Evolutionary conservation across 768 basidiomycete species (phyloP).

Genomic region (Solioccasus polychromus): DNA sequence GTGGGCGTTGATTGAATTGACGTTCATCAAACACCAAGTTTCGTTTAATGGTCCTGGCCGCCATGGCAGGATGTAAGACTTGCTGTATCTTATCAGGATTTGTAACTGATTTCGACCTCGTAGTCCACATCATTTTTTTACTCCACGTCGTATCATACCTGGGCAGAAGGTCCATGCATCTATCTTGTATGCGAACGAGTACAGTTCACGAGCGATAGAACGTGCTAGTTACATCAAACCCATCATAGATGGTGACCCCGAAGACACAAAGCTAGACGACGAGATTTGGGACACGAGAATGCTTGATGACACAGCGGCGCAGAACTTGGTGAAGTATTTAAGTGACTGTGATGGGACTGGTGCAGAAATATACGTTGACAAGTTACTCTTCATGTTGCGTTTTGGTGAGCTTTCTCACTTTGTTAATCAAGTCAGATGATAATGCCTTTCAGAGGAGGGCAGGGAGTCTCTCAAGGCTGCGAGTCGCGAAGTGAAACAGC

Average conservation of each 20-base stretch:
- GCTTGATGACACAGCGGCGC: conserved; percentile 20
- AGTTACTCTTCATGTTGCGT: conserved; percentile 19
- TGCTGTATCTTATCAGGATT: not conserved
- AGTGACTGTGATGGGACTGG: conserved; percentile 12
- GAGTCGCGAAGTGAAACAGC: conserved; percentile 6
- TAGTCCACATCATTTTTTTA: conserved; percentile 15
- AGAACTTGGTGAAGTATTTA: conserved; percentile 10
- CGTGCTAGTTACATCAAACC: conserved; percentile 25
- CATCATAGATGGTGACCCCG: not conserved
- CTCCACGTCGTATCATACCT: conserved; percentile 27
- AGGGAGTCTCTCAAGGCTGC: conserved; percentile 18
- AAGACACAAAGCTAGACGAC: conserved; percentile 5
- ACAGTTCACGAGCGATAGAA: conserved; percentile 14
- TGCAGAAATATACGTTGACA: conserved; percentile 17
- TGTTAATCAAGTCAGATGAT: not conserved
- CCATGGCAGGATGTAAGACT: conserved; percentile 14
- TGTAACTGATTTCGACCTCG: not conserved
- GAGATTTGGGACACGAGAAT: conserved; percentile 20
- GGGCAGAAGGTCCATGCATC: conserved; percentile 27
- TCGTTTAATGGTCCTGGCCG: conserved; percentile 17
- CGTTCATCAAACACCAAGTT: conserved; percentile 25
- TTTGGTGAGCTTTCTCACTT: conserved; percentile 15
- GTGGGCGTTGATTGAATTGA: conserved; percentile 9
- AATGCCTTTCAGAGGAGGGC: conserved; percentile 14
- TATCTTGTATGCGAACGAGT: conserved; percentile 20